phyloP scores from a whole-genome alignment of 495 filamentous ascomycete species.

The Tuber melanosporum region DNA sequence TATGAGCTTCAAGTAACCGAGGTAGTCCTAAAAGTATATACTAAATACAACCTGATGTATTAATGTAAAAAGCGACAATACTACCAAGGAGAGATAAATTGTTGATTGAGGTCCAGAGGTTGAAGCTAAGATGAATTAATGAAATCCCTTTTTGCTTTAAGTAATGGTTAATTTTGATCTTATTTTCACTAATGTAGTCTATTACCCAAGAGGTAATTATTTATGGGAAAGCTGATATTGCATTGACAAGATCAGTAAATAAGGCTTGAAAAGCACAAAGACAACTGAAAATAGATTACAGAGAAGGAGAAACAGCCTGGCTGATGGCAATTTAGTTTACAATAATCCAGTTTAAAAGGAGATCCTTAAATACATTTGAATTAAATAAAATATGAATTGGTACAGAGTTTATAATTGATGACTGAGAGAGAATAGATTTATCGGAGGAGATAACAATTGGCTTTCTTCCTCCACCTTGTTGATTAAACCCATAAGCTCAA shows the following conservation, averaged over 20 bases:
- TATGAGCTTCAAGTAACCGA: slow-evolving; percentile 12
- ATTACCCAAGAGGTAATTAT: background rate
- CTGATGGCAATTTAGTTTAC: slow-evolving; percentile 10
- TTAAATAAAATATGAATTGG: slow-evolving; percentile 12
- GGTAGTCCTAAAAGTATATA: slow-evolving; percentile 10
- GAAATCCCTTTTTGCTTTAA: background rate
- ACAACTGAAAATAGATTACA: background rate
- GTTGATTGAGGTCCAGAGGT: slow-evolving; percentile 19
- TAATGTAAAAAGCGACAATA: background rate
- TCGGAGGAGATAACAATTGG: too few species aligned
- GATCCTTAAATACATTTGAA: slow-evolving; percentile 10
- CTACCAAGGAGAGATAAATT: background rate
- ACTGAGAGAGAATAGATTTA: too few species aligned
- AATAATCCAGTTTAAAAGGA: slow-evolving; percentile 12
- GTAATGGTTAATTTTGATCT: too few species aligned
- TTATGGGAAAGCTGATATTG: background rate
- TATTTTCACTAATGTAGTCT: too few species aligned
- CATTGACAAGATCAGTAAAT: background rate
- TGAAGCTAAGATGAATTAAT: slow-evolving; percentile 14
- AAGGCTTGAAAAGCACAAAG: slow-evolving; percentile 2
- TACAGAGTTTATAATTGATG: too few species aligned
- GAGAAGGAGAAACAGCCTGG: background rate
- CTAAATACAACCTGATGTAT: background rate
- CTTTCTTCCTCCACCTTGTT: too few species aligned
- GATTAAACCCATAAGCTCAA: background rate